Base-by-base conservation (phyloP, 805 yeast species). In the Metschnikowia kofuensis region DNA sequence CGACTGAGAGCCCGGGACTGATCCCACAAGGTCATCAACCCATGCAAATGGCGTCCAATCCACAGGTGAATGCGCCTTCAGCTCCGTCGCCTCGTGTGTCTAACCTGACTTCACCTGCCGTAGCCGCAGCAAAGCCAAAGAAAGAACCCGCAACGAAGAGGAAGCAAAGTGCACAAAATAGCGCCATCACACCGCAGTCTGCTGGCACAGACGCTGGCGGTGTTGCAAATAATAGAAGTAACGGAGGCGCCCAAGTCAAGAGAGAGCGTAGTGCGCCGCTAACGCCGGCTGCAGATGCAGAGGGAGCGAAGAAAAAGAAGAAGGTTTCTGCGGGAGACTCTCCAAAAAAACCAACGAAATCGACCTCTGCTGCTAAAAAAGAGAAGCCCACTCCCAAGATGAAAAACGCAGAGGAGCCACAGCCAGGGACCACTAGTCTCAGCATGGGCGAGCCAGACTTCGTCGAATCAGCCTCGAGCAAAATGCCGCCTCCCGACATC, bases 271-370 rank as follows among this genome's bases (percentile, higher is more conserved):
- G 67, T 10, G 62, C 70, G 2, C 76, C 77, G 2, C 62, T 70
- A 26, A 72, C 77, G 0, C 76, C 76, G 10, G 67, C 72, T 1
- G 69, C 75, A 8, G 77, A 73, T 41, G 57, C 66, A 4, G 67
- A 65, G 14, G 48, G 55, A 29, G 63, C 62, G 52, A 60, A 68
- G 41, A 70, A 67, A 54, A 58, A 68, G n/a, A 67, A 65, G 51
- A 62, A 55, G 50, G 15, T 26, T 14, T 8, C 41, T 16, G 47
- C 55, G 15, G 46, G 59, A 7, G 76, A 71, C 9, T 67, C 75
- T 12, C 74, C 76, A 21, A 68, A 69, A 48, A 70, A 67, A 15
- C 14, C 49, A 7, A 8, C 39, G 4, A 40, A 40, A 36, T 10
- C 44, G 35, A 10, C 30, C n/a, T 6, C 42, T 14, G 47, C 54